Evolutionary conservation across 208 protist genomes (phyloP), one percentile per base, ranked within the genome.

Genomic region (Endotrypanum monterogeii): DNA sequence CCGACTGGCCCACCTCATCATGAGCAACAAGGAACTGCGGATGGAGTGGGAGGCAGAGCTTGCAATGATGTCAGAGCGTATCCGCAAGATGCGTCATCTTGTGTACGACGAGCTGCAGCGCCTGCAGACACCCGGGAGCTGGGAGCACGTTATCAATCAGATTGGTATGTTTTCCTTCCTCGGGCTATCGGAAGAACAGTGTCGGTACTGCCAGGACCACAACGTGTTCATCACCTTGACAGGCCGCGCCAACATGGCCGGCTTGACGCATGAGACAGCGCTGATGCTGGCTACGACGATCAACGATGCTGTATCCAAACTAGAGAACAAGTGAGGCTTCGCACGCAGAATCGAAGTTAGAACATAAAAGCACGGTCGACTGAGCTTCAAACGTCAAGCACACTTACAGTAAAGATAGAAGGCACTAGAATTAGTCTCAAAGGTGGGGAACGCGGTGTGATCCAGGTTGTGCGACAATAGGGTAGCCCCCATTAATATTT

Each of bases 91-190:
- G 94, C 93, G 97, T 23, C 70, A 82, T 51, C 58, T 67, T 51
- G 83, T 98, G 9, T 86, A 88, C 55, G 74, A 96, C 28, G 88
- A 88, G 54, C 89, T 99, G 39, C 73, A 82, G 69, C 66, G 82
- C 20, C 82, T 82, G 46, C 79, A 85, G 28, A 97, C 94, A 5
- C 96, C 91, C 20, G 89, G 94, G 56, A 89, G 68, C n/a, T 99
- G 98, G 98, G 78, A 86, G 14, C 98, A 99, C 82, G 92, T 99
- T 41, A 89, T 93, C 46, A 83, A 88, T 9, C 98, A 99, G 88
- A 98, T 98, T 57, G 98, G 98, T 78, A 99, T 99, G 98, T 99
- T 99, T 85, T 99, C 97, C 65, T 99, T 93, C 83, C 95, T 98
- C 28, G 98, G 98, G 14, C 89, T 99, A n/a, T 93, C 84, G 46